These are phyloP conservation scores for Phaseolus lunatus DNA, from an alignment of 306 rosid species.

Conservation along the genomic window DNA sequence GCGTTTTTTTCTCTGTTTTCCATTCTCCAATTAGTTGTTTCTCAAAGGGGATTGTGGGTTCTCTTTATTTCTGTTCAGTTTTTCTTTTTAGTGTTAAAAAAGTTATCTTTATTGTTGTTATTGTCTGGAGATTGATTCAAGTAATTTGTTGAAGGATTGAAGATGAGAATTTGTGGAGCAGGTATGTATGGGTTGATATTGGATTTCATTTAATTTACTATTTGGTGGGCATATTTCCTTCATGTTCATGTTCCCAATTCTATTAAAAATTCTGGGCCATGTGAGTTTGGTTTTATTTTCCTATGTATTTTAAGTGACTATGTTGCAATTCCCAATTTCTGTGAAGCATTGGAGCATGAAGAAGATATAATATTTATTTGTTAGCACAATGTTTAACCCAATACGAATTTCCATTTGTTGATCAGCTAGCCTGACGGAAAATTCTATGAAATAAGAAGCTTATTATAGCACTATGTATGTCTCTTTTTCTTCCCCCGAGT, in stretches of 20 bases:
- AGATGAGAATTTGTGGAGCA: conserved; percentile 62
- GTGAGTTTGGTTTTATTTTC: conserved; percentile 7
- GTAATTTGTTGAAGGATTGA: conserved; percentile 53
- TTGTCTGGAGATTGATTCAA: conserved; percentile 44
- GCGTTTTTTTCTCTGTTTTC: background rate
- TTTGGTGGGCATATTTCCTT: conserved; percentile 19
- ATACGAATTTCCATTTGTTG: conserved; percentile 10
- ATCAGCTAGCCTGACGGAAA: background rate
- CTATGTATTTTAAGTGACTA: background rate
- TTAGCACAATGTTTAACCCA: conserved; percentile 7
- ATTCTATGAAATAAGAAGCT: conserved; percentile 34
- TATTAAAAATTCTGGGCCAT: conserved; percentile 25
- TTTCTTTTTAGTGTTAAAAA: background rate
- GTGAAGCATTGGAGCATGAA: conserved; percentile 7
- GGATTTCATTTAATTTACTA: conserved; percentile 18
- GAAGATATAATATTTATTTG: conserved; percentile 7
- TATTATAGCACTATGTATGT: conserved; percentile 19
- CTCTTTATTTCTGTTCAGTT: conserved; percentile 14
- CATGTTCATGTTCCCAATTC: background rate
- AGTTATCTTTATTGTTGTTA: background rate
- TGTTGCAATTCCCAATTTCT: conserved; percentile 13
- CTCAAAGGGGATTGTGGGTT: background rate
- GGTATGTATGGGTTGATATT: conserved; percentile 52
- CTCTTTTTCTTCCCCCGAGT: background rate
- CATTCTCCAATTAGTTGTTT: background rate